Evolutionary conservation across 2,329 filamentous ascomycete species (phyloP).

Genomic region (Microsporum ferrugineum): DNA sequence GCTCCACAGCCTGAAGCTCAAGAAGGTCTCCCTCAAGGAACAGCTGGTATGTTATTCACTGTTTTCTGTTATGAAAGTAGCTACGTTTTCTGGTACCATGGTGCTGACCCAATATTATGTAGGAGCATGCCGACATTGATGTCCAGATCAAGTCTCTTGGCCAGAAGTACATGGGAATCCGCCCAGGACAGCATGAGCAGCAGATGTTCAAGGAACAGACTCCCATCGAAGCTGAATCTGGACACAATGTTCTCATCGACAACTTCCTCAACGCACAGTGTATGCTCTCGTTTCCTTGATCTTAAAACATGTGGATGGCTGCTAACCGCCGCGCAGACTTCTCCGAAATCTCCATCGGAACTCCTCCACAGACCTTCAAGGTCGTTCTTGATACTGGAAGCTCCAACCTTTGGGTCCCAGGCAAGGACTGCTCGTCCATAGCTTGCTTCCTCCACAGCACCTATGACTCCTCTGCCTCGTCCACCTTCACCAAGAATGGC

Average conservation of each 20-base stretch:
- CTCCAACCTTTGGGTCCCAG: conserved; percentile 98
- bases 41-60: conserved; percentile 62
- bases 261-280: conserved; percentile 99
- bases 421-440: conserved; percentile 79
- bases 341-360: conserved; percentile 88
- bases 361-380: conserved; percentile 90
- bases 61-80: not conserved
- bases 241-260: conserved; percentile 75
- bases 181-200: conserved; percentile 57
- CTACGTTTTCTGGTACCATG: not conserved
- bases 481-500: conserved; percentile 88
- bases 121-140: conserved; percentile 70
- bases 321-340: conserved; percentile 53
- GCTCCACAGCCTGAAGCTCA: conserved; percentile 91
- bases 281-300: conserved; percentile 40
- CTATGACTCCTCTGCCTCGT: conserved; percentile 85
- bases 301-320: conserved; percentile 3
- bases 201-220: conserved; percentile 65
- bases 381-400: conserved; percentile 96
- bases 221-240: conserved; percentile 51
- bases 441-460: conserved; percentile 96
- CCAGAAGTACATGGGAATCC: conserved; percentile 91
- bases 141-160: conserved; percentile 70
- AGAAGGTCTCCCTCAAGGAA: conserved; percentile 86
- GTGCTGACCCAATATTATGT: conserved; percentile 3